These are phyloP conservation scores for Ustilago nuda DNA, from an alignment of 1,284 basidiomycete species.

Conservation along the genomic window DNA sequence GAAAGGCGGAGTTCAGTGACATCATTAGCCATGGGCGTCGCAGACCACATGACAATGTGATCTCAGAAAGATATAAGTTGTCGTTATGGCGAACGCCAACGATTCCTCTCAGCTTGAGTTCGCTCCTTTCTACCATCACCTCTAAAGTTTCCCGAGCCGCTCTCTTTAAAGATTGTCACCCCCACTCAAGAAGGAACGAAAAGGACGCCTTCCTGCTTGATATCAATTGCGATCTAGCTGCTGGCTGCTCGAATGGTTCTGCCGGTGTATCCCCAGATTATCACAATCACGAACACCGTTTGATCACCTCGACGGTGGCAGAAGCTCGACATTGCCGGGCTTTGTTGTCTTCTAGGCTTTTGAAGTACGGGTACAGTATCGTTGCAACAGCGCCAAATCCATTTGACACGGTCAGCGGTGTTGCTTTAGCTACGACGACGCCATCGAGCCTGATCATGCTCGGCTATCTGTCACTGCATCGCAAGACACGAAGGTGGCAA, in stretches of 20 bases:
- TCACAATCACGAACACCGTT: neutral
- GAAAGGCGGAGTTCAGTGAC: neutral
- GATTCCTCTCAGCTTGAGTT: neutral
- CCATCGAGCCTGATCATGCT: neutral
- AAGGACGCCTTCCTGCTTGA: neutral
- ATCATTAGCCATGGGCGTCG: slow-evolving; percentile 28
- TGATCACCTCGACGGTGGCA: slow-evolving; percentile 1
- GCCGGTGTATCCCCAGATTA: neutral
- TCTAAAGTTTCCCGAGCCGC: slow-evolving; percentile 3
- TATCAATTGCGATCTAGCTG: neutral
- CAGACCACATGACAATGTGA: slow-evolving; percentile 32
- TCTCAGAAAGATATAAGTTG: slow-evolving; percentile 3
- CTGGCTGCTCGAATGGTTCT: neutral
- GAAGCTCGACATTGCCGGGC: neutral
- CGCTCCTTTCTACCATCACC: slow-evolving; percentile 11
- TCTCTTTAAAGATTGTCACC: slow-evolving; percentile 5
- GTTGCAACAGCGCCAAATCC: neutral
- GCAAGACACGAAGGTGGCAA: neutral
- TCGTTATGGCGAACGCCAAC: slow-evolving; percentile 8
- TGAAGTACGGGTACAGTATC: neutral
- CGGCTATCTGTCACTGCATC: neutral
- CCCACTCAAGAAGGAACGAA: neutral
- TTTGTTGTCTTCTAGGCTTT: neutral
- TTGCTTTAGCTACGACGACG: neutral
- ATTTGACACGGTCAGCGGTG: neutral